Conservation (phyloP, 2,329 filamentous ascomycete genomes). For the Epichloe typhina region DNA sequence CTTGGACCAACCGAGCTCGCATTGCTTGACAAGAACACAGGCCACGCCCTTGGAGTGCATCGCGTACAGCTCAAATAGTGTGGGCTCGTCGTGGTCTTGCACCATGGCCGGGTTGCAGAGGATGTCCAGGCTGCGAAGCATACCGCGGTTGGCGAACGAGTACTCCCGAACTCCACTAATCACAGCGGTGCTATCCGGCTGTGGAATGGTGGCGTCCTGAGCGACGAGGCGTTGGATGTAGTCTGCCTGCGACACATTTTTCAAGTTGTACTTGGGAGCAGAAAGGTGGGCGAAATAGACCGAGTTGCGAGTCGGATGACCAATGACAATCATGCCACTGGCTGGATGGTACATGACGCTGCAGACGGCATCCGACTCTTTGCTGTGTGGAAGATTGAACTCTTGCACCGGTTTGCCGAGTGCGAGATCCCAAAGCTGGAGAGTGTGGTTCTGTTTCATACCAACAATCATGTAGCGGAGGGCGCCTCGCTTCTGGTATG, state of each 20-base stretch:
- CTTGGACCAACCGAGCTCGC: slow-evolving; percentile 80
- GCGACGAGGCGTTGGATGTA: slow-evolving; percentile 69
- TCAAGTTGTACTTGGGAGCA: slow-evolving; percentile 80
- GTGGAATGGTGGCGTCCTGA: slow-evolving; percentile 60
- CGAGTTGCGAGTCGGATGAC: slow-evolving; percentile 91
- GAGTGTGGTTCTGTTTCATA: slow-evolving; percentile 97
- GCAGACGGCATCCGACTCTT: slow-evolving; percentile 95
- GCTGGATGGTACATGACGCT: slow-evolving; percentile 88
- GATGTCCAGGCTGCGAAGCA: slow-evolving; percentile 82
- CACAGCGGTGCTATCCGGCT: slow-evolving; percentile 88
- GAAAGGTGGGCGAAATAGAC: slow-evolving; percentile 95
- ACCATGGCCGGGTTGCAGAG: slow-evolving; percentile 56
- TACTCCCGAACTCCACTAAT: slow-evolving; percentile 95
- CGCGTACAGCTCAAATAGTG: slow-evolving; percentile 86
- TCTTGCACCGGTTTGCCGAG: slow-evolving; percentile 94
- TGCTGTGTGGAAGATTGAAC: slow-evolving; percentile 89
- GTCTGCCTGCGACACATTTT: slow-evolving; percentile 70
- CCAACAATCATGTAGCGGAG: slow-evolving; percentile 92
- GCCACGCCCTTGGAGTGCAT: slow-evolving; percentile 98
- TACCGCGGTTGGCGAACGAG: slow-evolving; percentile 75
- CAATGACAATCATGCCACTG: slow-evolving; percentile 87
- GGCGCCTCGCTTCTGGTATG: slow-evolving; percentile 80
- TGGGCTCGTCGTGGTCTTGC: slow-evolving; percentile 52
- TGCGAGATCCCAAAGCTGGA: slow-evolving; percentile 96
- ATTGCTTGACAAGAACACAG: slow-evolving; percentile 71